Evolutionary conservation across 2,329 filamentous ascomycete genomes (phyloP).

Genomic region (Aotearoamyces nothofagi): DNA sequence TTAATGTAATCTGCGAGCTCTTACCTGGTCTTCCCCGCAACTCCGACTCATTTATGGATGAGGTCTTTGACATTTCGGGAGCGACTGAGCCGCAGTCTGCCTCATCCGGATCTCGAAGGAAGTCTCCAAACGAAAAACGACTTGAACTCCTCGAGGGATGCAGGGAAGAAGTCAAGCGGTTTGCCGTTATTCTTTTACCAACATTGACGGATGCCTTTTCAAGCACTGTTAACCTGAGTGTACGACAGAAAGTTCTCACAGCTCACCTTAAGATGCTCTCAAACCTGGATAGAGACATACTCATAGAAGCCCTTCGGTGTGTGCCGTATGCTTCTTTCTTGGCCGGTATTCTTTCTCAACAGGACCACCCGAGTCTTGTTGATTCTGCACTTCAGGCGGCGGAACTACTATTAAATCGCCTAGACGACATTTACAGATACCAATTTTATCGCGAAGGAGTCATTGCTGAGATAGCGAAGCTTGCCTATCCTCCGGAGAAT

Average conservation of each 20-base stretch:
- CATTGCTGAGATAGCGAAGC: constrained; percentile 74
- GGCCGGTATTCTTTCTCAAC: constrained; percentile 86
- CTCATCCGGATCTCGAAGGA: constrained; percentile 28
- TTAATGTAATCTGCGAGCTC: constrained; percentile 94
- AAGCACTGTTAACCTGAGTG: constrained; percentile 88
- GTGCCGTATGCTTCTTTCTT: constrained; percentile 94
- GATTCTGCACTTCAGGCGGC: constrained; percentile 79
- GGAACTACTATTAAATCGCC: constrained; percentile 68
- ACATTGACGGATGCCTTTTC: constrained; percentile 95
- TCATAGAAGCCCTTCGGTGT: constrained; percentile 70
- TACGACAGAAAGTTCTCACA: constrained; percentile 85
- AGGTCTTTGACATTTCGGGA: constrained; percentile 26
- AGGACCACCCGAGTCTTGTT: constrained; percentile 80
- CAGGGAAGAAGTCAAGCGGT: constrained; percentile 75
- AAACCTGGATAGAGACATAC: constrained; percentile 72
- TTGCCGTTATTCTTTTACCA: constrained; percentile 83
- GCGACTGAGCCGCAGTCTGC: constrained; percentile 25
- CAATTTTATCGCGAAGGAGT: constrained; percentile 97
- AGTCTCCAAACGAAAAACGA: constrained; percentile 61
- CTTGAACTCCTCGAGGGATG: constrained; percentile 71
- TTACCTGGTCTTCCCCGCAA: constrained; percentile 57
- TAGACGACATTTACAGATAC: constrained; percentile 82
- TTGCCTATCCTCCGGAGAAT: constrained; percentile 35
- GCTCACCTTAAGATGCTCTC: constrained; percentile 98
- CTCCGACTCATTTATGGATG: constrained; percentile 27